A percentile compares a stretch with the other conserved stretches of the same genome.
Conservation (phyloP, 148 eudicot species). For the Nepenthes gracilis region DNA sequence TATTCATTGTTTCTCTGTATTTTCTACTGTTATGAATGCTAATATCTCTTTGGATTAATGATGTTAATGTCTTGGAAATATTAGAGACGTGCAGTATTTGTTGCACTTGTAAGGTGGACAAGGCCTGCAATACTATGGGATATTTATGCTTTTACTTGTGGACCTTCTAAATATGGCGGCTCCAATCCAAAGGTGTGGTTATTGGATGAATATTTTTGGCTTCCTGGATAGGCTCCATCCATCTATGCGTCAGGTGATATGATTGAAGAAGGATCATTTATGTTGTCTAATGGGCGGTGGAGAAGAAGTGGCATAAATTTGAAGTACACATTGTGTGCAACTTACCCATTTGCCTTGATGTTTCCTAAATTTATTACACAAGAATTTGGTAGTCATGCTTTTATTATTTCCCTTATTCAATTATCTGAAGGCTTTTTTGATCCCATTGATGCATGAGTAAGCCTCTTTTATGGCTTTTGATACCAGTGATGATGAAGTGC, state of each 20-base stretch:
- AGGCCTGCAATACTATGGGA: slow-evolving; percentile 85
- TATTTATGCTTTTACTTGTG: slow-evolving; percentile 70
- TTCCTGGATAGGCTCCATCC: slow-evolving; percentile 61
- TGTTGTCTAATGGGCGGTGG: slow-evolving; percentile 65
- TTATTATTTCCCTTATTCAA: slow-evolving; percentile 1
- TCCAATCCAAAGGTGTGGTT: slow-evolving; percentile 63
- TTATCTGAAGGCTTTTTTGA: too few relatives aligned
- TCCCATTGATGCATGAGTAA: slow-evolving; percentile 9
- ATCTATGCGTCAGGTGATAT: slow-evolving; percentile 31
- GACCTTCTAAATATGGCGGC: slow-evolving; percentile 54
- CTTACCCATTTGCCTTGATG: slow-evolving; percentile 92
- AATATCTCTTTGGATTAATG: neutral
- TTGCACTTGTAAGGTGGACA: slow-evolving; percentile 61
- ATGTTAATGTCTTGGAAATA: slow-evolving; percentile 6
- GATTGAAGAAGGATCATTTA: slow-evolving; percentile 66
- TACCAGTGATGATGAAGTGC: slow-evolving; percentile 77
- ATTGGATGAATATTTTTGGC: slow-evolving; percentile 79
- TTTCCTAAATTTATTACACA: slow-evolving; percentile 81
- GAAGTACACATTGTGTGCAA: slow-evolving; percentile 58
- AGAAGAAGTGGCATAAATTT: slow-evolving; percentile 74
- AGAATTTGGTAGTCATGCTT: slow-evolving; percentile 10
- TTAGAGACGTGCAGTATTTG: slow-evolving; percentile 76
- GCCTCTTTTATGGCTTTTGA: slow-evolving; percentile 7
- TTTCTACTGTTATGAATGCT: neutral
- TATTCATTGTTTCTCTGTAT: neutral